Evolutionary conservation across 176 grass and related monocot species (phyloP).

Genomic region (Aegilops longissima): DNA sequence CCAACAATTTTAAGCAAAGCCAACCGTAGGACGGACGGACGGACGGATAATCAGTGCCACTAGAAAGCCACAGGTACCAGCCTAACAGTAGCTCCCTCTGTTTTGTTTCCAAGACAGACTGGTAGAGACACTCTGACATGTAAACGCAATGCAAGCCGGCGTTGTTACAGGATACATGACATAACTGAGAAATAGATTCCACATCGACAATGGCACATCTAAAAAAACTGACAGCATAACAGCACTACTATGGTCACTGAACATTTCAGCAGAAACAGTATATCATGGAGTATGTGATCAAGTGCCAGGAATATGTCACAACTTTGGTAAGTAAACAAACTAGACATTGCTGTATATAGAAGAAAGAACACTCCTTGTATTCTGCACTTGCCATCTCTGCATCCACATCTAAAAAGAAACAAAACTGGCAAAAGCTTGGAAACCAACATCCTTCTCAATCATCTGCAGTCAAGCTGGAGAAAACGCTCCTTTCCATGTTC

Average conservation of each 20-base stretch:
- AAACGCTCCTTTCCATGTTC: constrained; percentile 95
- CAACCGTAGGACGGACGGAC: no score
- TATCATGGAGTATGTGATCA: background rate
- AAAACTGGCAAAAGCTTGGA: constrained; percentile 25
- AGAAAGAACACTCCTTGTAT: background rate
- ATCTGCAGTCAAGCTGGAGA: constrained; percentile 58
- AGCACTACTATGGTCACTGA: background rate
- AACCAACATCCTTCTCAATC: constrained; percentile 87
- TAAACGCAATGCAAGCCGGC: no score
- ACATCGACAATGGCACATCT: background rate
- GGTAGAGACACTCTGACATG: no score
- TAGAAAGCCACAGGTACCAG: no score
- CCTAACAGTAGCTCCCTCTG: no score
- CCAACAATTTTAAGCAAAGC: no score
- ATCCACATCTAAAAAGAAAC: no score
- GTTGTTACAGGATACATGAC: no score
- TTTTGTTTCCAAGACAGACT: no score
- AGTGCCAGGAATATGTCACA: background rate
- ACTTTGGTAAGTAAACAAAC: background rate
- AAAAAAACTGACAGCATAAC: background rate
- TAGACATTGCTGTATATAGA: background rate
- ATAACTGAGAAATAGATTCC: background rate
- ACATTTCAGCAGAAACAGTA: background rate
- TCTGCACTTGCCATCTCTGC: background rate
- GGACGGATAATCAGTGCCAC: no score